A percentile compares a stretch with the other conserved stretches of the same genome.
These are phyloP conservation scores for Phtheirospermum japonicum DNA, from an alignment of 257 asterid species.

Conservation along the genomic window DNA sequence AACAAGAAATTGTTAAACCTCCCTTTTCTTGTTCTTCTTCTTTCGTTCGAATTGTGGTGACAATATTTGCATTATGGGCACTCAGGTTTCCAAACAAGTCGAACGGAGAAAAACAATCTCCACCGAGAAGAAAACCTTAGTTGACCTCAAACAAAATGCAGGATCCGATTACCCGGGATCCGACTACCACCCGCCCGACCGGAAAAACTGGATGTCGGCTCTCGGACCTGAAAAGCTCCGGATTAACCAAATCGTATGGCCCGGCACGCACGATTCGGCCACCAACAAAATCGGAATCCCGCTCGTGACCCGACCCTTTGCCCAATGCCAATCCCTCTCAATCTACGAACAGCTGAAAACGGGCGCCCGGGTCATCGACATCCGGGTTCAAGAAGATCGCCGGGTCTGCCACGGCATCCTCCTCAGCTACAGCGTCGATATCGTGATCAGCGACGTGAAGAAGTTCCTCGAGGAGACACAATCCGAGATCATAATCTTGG, in stretches of 20 bases:
- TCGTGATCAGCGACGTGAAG: constrained; percentile 59
- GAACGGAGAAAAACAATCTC: constrained; percentile 52
- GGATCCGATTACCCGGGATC: constrained; percentile 61
- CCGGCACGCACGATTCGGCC: constrained; percentile 95
- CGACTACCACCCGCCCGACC: constrained; percentile 56
- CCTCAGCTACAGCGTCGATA: constrained; percentile 51
- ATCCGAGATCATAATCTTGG: constrained; percentile 72
- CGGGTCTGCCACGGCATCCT: constrained; percentile 82
- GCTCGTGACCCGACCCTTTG: constrained; percentile 67
- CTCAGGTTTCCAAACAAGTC: constrained; percentile 50
- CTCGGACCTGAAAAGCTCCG: constrained; percentile 47
- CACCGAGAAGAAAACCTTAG: constrained; percentile 49
- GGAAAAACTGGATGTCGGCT: constrained; percentile 71
- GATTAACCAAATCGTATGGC: constrained; percentile 79
- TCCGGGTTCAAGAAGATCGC: constrained; percentile 74
- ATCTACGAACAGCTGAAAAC: constrained; percentile 62
- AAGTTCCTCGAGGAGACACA: constrained; percentile 59
- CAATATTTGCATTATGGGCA: constrained; percentile 76
- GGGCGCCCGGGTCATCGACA: constrained; percentile 69
- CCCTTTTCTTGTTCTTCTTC: constrained; percentile 9
- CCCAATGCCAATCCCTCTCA: constrained; percentile 74
- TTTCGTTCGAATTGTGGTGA: background rate
- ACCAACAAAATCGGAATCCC: constrained; percentile 80
- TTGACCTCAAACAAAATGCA: constrained; percentile 37
- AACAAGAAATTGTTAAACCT: constrained; percentile 11